Percentiles rank a stretch among this genome's conserved stretches.
Evolutionary conservation across 2,329 filamentous ascomycete species (phyloP).

Genomic region (Lasiodiplodia sp.): DNA sequence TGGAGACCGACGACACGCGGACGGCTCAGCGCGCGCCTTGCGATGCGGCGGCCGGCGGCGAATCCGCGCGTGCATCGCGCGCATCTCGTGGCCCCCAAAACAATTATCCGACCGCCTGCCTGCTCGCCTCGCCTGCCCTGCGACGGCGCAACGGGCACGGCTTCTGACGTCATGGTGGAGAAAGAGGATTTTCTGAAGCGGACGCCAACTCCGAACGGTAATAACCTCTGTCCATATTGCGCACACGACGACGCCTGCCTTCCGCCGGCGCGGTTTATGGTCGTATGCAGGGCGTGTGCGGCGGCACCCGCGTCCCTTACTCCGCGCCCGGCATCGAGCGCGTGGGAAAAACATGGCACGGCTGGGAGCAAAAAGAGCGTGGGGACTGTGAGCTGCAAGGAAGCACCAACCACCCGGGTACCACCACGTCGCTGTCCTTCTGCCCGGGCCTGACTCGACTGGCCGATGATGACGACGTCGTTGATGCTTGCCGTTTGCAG

Average conservation of each 20-base stretch:
- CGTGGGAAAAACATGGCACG: neutral
- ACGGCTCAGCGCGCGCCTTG: slow-evolving; percentile 2
- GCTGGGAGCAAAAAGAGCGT: neutral
- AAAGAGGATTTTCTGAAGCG: neutral
- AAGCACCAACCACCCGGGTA: slow-evolving; percentile 16
- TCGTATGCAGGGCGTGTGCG: neutral
- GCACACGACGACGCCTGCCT: neutral
- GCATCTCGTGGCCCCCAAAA: slow-evolving; percentile 3
- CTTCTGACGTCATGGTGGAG: slow-evolving; percentile 3
- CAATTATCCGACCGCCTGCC: neutral
- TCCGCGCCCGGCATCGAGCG: neutral
- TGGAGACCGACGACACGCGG: neutral
- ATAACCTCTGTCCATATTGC: neutral
- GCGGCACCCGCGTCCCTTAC: neutral
- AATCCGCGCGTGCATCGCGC: slow-evolving; percentile 1
- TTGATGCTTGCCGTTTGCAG: neutral
- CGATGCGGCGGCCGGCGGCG: neutral
- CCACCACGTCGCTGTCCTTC: slow-evolving; percentile 7
- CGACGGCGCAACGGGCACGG: neutral
- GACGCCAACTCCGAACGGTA: neutral
- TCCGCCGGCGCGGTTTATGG: neutral
- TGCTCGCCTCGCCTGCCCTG: slow-evolving; percentile 2
- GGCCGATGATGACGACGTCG: neutral
- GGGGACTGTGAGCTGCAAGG: neutral
- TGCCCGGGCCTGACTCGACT: neutral